Conservation (phyloP, 1,284 basidiomycete species). For the Ustilago xerochloae region DNA sequence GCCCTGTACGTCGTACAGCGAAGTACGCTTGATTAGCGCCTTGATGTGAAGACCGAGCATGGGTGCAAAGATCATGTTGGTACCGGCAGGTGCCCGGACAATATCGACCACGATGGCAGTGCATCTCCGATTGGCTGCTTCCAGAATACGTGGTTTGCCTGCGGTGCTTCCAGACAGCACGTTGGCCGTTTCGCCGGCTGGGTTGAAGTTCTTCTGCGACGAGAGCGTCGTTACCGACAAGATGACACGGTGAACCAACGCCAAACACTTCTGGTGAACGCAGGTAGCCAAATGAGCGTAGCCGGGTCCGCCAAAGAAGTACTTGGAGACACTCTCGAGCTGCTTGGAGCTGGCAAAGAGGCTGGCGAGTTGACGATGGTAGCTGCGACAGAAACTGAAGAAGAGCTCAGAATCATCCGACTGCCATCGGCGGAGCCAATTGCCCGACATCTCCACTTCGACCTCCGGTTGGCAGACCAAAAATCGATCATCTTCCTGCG, state of each 20-base stretch:
- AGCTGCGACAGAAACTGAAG: constrained; percentile 65
- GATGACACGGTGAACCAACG: constrained; percentile 62
- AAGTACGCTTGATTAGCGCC: constrained; percentile 61
- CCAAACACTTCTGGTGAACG: constrained; percentile 64
- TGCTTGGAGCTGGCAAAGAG: constrained; percentile 48
- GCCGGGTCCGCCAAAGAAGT: constrained; percentile 63
- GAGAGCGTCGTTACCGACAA: constrained; percentile 64
- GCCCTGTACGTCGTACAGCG: constrained; percentile 64
- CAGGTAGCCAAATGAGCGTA: constrained; percentile 64
- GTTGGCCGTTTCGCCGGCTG: constrained; percentile 63
- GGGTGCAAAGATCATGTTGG: constrained; percentile 55
- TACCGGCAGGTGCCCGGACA: constrained; percentile 50
- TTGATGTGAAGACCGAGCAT: constrained; percentile 64
- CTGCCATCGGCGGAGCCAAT: constrained; percentile 66
- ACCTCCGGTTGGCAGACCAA: constrained; percentile 60
- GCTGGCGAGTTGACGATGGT: constrained; percentile 60
- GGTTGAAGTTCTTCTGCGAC: constrained; percentile 66
- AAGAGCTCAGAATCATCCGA: constrained; percentile 67
- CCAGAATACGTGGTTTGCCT: constrained; percentile 64
- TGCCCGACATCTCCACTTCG: constrained; percentile 65
- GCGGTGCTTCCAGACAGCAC: constrained; percentile 63
- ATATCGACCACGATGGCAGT: constrained; percentile 65
- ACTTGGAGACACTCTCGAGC: constrained; percentile 43
- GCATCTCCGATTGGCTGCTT: constrained; percentile 63
- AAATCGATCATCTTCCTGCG: constrained; percentile 54